Evolutionary conservation across 345 rosid genomes (phyloP).

Genomic region (Euphorbia tirucalli): DNA sequence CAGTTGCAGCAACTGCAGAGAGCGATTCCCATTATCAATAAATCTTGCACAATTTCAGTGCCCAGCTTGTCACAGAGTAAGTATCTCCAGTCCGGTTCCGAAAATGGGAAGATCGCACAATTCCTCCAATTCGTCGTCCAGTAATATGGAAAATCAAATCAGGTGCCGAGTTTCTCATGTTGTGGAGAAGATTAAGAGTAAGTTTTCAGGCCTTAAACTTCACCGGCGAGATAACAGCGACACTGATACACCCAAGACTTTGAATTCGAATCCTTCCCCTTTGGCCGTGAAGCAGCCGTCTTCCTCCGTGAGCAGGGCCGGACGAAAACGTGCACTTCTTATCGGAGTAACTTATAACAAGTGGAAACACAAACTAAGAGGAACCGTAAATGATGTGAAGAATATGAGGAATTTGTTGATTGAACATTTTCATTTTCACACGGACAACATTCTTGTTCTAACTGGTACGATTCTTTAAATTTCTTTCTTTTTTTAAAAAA

Average conservation of each 20-base stretch:
- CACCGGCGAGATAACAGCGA: background rate
- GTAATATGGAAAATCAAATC: background rate
- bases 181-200: background rate
- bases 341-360: slow-evolving; percentile 45
- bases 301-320: background rate
- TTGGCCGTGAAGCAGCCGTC: background rate
- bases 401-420: slow-evolving; percentile 45
- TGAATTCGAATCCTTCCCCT: slow-evolving; percentile 13
- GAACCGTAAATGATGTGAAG: slow-evolving; percentile 49
- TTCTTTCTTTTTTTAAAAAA: background rate
- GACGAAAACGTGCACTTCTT: slow-evolving; percentile 45
- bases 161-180: background rate
- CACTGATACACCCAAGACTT: background rate
- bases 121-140: background rate
- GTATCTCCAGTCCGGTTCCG: background rate
- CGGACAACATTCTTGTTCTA: slow-evolving; percentile 38
- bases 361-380: slow-evolving; percentile 43
- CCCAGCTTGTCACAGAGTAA: slow-evolving; percentile 4
- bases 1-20: slow-evolving; percentile 12
- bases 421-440: slow-evolving; percentile 18
- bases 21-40: background rate
- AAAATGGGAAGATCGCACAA: background rate
- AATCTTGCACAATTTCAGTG: background rate
- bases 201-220: background rate
- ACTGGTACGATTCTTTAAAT: slow-evolving; percentile 33